Base-by-base conservation (phyloP, 1,284 basidiomycete species). In the Erythrobasidium hasegawianum region DNA sequence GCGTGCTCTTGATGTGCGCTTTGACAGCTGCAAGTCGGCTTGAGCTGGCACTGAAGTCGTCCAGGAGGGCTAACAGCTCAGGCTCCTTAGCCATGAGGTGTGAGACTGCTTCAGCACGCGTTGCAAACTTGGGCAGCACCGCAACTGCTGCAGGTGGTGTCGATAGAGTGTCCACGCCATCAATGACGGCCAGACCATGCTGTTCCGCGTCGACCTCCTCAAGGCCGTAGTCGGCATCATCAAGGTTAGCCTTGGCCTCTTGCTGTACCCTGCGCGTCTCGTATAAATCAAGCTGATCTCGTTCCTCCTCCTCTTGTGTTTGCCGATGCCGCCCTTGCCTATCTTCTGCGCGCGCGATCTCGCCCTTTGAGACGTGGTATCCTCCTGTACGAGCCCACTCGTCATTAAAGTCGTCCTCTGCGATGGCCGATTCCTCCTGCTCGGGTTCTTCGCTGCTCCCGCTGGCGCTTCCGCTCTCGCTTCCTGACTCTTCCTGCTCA, bases 381-480 rank as follows among this genome's bases (percentile, higher is more conserved):
- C 62, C 62, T 58, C 62, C 62, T 2, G 62, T 58, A 14, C 55
- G 41, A 7, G 62, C 62, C 62, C 62, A 65, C 14, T 58, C 56
- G 22, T 53, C 55, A 27, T 65, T 41, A 18, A 57, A 58, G 1
- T 65, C 62, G 29, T 64, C 61, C 10, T 45, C 61, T 43, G 18
- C 39, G 14, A 47, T 40, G 11, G 39, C 77, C 96, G 91, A 50
- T 84, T 81, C 0, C 92, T 92, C 76, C 94, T 97, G 59, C 84
- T 85, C 69, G 84, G 86, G 2, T 91, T 87, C 26, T 97, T 76
- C 78, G 96, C 92, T 1, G 92, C 93, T 58, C 82, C 86, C 2
- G 87, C 86, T 75, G 87, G 88, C 74, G 89, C 87, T 0, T 89
- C 89, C 60, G 87, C 58, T 83, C 16, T 81, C 79, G 10, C 59